Conservation (phyloP, 75 land plant species). For the Picea glauca region DNA sequence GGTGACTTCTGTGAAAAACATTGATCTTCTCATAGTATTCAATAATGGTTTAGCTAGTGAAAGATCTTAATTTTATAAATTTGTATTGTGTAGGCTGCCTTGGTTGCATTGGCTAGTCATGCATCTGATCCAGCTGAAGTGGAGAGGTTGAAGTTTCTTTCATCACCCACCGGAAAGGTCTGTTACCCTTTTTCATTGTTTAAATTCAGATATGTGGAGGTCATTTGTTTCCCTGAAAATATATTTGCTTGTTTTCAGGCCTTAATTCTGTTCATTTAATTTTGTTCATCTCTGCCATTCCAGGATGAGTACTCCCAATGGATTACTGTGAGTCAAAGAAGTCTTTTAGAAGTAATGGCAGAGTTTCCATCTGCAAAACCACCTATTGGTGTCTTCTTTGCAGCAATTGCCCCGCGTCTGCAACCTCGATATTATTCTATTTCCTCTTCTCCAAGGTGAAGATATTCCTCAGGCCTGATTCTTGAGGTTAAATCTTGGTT, state of each 20-base stretch:
- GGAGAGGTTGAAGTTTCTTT: slow-evolving; percentile 67
- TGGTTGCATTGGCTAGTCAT: slow-evolving; percentile 75
- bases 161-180: slow-evolving; percentile 92
- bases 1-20: slow-evolving; percentile 26
- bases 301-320: slow-evolving; percentile 96
- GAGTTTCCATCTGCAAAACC: slow-evolving; percentile 91
- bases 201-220: slow-evolving; percentile 4
- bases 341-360: slow-evolving; percentile 88
- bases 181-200: background rate
- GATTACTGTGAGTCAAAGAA: slow-evolving; percentile 83
- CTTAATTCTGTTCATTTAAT: background rate
- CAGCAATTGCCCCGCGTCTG: slow-evolving; percentile 87
- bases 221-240: background rate
- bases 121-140: slow-evolving; percentile 80
- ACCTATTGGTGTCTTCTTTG: slow-evolving; percentile 99
- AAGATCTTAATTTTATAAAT: slow-evolving; percentile 4
- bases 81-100: slow-evolving; percentile 46
- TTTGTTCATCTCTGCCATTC: slow-evolving; percentile 5
- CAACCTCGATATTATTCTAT: slow-evolving; percentile 98
- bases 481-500: background rate
- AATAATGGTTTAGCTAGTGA: background rate
- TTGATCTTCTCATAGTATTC: background rate
- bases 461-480: background rate
- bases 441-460: slow-evolving; percentile 89
- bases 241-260: background rate